Evolutionary conservation across 176 grass and related monocot genomes (phyloP).

Genomic region (sorghum (Sorghum bicolor)): Sorghum_bicolor_NCBIv3 NC_012872.2:56970501-56971000

Average conservation of each 20-base stretch:
- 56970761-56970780: neutral
- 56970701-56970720: constrained; percentile 99
- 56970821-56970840: constrained; percentile 97
- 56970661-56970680: constrained; percentile 93
- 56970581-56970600: constrained; percentile 98
- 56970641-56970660: constrained; percentile 97
- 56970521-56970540: constrained; percentile 11
- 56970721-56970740: constrained; percentile 59
- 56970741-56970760: neutral
- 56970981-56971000: neutral
- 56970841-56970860: constrained; percentile 94
- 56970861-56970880: constrained; percentile 99
- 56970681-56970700: constrained; percentile 91
- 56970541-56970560: constrained; percentile 61
- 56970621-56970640: constrained; percentile 95
- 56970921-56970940: constrained; percentile 89
- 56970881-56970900: constrained; percentile 88
- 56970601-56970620: constrained; percentile 99
- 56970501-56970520: neutral
- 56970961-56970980: neutral
- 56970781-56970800: neutral
- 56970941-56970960: constrained; percentile 72
- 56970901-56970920: constrained; percentile 93
- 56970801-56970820: constrained; percentile 30
- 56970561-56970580: constrained; percentile 99